Base-by-base conservation (phyloP, 768 basidiomycete genomes). In the Phylloporus scabripes region DNA sequence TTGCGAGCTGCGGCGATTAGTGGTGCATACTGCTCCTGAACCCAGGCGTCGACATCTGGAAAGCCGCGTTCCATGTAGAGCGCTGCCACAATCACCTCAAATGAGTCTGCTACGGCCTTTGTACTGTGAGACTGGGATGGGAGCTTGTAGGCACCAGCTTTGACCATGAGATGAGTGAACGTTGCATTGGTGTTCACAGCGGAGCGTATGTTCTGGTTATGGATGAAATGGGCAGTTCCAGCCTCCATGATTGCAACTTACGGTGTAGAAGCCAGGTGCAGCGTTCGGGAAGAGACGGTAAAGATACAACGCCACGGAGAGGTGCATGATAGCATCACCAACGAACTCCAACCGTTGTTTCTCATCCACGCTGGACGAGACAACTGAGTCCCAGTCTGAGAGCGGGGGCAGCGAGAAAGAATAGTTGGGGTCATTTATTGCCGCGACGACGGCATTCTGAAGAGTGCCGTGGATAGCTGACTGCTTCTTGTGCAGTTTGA, bases 261-360 rank as follows among this genome's bases (percentile, higher is more conserved):
- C 72, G 41, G 72, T 68, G 51, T 71, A 71, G 49, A 68, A 56
- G 36, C 58, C 59, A 42, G 70, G 71, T 11, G 58, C 48, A 45
- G 59, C 68, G 14, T 66, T 21, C n/a, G 68, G 67, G 48, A 62
- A 60, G 41, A 61, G 52, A 15, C 58, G 59, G 49, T 70, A 72
- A 1, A 78, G 65, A 47, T 66, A 65, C 37, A 69, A 63, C 10
- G 72, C 70, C 15, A 77, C 60, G 26, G 66, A 61, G 49, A 72
- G 68, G 51, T 73, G 68, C 66, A 77, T 75, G 46, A 74, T 60
- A 24, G 73, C 70, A 47, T 77, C 76, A 5, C 76, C 76, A 11
- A 77, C 53, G 56, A 75, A 77, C 56, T 78, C 76, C 40, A 76
- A 49, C 23, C 74, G 66, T 31, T 77, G 71, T 57, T 69, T 68